phyloP scores from a whole-genome alignment of 257 asterid genomes.

The Solanum bulbocastanum region DNA sequence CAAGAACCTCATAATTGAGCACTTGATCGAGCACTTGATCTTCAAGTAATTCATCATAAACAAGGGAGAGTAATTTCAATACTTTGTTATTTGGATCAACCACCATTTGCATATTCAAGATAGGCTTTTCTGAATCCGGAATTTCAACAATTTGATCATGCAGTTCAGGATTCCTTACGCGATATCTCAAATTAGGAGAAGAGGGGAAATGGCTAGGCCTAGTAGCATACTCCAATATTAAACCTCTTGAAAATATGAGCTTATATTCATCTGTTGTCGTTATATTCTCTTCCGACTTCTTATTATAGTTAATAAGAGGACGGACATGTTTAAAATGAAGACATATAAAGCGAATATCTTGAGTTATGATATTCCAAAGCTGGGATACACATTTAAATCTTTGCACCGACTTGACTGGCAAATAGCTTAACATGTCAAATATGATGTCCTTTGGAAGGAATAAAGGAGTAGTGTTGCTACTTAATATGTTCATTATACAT shows the following conservation, averaged over 20 bases:
- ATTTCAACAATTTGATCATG: neutral
- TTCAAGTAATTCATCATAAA: neutral
- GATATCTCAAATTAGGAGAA: neutral
- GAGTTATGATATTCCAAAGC: neutral
- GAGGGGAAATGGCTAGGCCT: neutral
- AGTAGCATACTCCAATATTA: neutral
- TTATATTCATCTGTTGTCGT: neutral
- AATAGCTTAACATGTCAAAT: neutral
- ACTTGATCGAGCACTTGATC: neutral
- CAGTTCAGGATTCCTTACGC: neutral
- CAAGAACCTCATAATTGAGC: neutral
- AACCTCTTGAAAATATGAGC: neutral
- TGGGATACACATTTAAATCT: neutral
- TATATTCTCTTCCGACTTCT: neutral
- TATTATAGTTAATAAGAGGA: neutral
- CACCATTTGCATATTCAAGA: neutral
- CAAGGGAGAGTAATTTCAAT: neutral
- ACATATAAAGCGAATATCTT: neutral
- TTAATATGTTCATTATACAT: neutral
- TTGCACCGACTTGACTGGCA: neutral
- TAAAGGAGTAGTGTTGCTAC: neutral
- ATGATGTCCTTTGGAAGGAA: neutral
- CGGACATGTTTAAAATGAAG: neutral
- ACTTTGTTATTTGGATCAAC: neutral
- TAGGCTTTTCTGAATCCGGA: neutral